These are phyloP conservation scores for Vanrija sp. DNA, from an alignment of 1,284 basidiomycete species.

Conservation along the genomic window DNA sequence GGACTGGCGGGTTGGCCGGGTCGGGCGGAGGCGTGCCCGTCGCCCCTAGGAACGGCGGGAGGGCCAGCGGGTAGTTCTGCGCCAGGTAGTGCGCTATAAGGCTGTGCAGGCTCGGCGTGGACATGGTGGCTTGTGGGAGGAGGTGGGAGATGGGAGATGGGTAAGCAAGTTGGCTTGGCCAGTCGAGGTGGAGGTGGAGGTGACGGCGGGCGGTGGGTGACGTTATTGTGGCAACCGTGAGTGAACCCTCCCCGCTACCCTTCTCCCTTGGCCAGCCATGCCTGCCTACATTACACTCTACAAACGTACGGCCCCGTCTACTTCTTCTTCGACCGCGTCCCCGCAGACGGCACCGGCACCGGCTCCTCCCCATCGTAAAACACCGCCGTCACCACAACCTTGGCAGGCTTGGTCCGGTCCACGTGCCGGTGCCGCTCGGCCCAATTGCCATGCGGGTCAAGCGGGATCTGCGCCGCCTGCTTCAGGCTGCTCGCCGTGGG, in stretches of 20 bases:
- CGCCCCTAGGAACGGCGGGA: constrained; percentile 36
- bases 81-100: constrained; percentile 45
- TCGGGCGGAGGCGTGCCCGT: constrained; percentile 26
- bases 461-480: constrained; percentile 54
- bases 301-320: background rate
- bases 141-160: background rate
- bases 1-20: constrained; percentile 16
- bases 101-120: constrained; percentile 7
- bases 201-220: too few species aligned
- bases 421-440: constrained; percentile 60
- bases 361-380: constrained; percentile 71
- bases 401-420: constrained; percentile 61
- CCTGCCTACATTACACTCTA: background rate
- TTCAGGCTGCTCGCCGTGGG: constrained; percentile 34
- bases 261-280: too few species aligned
- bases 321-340: constrained; percentile 10
- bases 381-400: constrained; percentile 69
- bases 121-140: too few species aligned
- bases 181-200: background rate
- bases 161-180: background rate
- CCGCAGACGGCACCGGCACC: constrained; percentile 12
- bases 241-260: too few species aligned
- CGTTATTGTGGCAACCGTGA: too few species aligned
- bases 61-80: constrained; percentile 34
- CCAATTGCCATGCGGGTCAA: constrained; percentile 74